Evolutionary conservation across 345 rosid genomes (phyloP).

Genomic region (Dovyalis caffra): DNA sequence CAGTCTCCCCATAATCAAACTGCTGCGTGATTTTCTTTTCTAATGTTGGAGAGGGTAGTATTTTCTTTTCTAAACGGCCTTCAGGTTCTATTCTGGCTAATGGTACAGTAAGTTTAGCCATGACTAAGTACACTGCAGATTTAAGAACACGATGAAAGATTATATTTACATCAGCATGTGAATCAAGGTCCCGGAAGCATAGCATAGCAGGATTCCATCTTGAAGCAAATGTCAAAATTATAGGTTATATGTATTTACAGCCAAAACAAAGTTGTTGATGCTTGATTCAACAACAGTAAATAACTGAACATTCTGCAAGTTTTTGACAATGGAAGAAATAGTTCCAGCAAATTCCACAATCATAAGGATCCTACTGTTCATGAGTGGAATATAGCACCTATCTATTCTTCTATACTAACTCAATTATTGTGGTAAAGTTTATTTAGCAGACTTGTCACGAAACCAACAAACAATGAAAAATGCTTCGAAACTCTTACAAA

Average conservation of each 20-base stretch:
- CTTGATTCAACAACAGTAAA: not conserved
- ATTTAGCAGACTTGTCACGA: not conserved
- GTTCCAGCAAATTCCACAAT: not conserved
- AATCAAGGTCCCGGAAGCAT: not conserved
- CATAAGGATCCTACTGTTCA: not conserved
- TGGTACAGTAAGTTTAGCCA: not conserved
- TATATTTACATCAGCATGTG: not conserved
- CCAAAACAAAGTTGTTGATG: not conserved
- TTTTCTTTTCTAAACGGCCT: no score
- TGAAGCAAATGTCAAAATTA: not conserved
- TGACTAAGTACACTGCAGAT: not conserved
- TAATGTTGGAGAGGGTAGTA: not conserved
- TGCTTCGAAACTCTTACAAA: not conserved
- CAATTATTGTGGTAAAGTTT: not conserved
- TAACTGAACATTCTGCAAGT: not conserved
- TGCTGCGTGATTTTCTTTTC: no score
- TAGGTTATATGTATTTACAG: not conserved
- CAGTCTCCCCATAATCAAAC: not conserved
- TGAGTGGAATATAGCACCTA: not conserved
- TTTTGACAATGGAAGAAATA: not conserved
- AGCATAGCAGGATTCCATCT: not conserved
- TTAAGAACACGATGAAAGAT: not conserved
- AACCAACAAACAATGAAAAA: not conserved
- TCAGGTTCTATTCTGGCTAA: not conserved
- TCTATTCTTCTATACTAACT: not conserved